Evolutionary conservation across 169 alveolate species (phyloP).

Genomic region (Plasmodium cynomolgi): DNA sequence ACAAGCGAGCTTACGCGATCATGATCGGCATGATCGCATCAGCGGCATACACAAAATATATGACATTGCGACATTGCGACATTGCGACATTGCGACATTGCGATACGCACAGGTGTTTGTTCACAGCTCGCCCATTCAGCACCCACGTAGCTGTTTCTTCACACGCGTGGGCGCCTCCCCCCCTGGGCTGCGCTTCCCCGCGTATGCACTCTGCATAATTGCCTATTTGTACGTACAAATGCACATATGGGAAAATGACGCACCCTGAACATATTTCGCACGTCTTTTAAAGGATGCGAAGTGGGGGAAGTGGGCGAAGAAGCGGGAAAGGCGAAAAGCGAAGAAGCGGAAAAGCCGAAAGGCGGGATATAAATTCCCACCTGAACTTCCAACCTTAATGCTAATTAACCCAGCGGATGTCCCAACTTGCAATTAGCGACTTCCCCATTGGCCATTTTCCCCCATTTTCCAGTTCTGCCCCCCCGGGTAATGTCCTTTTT

Average conservation of each 20-base stretch:
- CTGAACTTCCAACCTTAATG: not conserved
- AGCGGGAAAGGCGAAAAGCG: not conserved
- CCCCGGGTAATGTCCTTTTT: not conserved
- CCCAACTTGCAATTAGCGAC: not conserved
- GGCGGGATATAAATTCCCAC: not conserved
- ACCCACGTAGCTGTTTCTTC: not conserved
- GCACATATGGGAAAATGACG: not conserved
- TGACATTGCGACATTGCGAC: too few species aligned
- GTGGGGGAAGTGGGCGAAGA: too few species aligned
- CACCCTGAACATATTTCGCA: not conserved
- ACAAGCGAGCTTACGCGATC: not conserved
- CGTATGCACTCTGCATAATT: not conserved
- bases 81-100: not conserved
- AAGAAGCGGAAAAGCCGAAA: not conserved
- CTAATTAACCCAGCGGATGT: not conserved
- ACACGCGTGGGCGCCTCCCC: not conserved
- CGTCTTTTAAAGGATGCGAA: not conserved
- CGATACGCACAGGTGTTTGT: not conserved
- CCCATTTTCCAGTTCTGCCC: not conserved
- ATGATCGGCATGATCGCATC: too few species aligned
- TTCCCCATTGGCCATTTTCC: not conserved
- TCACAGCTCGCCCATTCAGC: not conserved
- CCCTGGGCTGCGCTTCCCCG: not conserved
- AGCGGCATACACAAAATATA: not conserved
- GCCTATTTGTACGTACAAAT: not conserved